Percentiles rank a stretch among this genome's conserved stretches.
These are phyloP conservation scores for Blastomyces silverae DNA, from an alignment of 2,329 filamentous ascomycete species.

Conservation along the genomic window DNA sequence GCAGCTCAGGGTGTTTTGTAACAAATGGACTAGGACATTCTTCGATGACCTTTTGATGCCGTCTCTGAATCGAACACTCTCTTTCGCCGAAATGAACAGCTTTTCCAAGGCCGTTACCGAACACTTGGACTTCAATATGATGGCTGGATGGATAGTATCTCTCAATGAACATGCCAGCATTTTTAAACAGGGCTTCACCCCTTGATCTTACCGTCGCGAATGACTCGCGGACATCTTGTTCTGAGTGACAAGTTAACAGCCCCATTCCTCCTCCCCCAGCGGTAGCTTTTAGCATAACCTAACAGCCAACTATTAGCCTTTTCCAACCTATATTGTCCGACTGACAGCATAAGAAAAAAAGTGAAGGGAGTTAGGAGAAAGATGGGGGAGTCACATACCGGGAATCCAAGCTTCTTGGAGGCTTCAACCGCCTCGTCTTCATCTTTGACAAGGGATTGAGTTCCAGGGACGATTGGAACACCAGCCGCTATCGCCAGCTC, in stretches of 20 bases:
- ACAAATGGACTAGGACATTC: slow-evolving; percentile 74
- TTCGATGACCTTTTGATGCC: slow-evolving; percentile 87
- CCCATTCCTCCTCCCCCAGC: slow-evolving; percentile 79
- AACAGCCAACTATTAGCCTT: neutral
- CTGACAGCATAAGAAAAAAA: neutral
- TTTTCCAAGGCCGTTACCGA: slow-evolving; percentile 72
- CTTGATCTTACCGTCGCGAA: slow-evolving; percentile 67
- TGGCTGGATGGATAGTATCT: slow-evolving; percentile 70
- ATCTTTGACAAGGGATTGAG: slow-evolving; percentile 43
- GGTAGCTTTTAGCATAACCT: slow-evolving; percentile 72
- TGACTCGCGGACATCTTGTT: slow-evolving; percentile 63
- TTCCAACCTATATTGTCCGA: too few species aligned
- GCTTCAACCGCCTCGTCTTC: slow-evolving; percentile 45
- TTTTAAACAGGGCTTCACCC: slow-evolving; percentile 71
- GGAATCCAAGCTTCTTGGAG: slow-evolving; percentile 44
- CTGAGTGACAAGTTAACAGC: slow-evolving; percentile 64
- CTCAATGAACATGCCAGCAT: slow-evolving; percentile 78
- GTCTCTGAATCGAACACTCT: slow-evolving; percentile 78
- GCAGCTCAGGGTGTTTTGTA: slow-evolving; percentile 50
- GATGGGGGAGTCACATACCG: slow-evolving; percentile 29
- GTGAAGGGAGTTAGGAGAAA: neutral
- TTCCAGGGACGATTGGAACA: slow-evolving; percentile 52
- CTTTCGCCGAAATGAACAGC: slow-evolving; percentile 80
- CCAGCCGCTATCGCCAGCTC: slow-evolving; percentile 48
- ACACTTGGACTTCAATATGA: slow-evolving; percentile 86